Evolutionary conservation across 2,329 filamentous ascomycete species (phyloP), one percentile per base, ranked within the genome.

Genomic region (Tolypocladium pustulatum): DNA sequence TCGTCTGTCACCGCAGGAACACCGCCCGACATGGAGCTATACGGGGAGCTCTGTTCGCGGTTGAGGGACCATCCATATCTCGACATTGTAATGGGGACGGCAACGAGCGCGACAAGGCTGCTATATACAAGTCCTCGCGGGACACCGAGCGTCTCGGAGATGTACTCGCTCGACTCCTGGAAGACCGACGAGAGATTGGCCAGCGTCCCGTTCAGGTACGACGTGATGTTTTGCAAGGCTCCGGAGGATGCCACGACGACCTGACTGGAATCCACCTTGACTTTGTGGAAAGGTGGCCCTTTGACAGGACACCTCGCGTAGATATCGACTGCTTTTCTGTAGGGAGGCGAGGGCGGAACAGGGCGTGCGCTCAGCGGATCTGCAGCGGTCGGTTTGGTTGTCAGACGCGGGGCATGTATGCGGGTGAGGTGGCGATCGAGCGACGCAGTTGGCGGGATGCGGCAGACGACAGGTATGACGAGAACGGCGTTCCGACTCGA

Each of bases 1-100:
- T 87, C 83, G 64, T 91, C 87, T 65, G 84, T 88, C 60, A 92
- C 85, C 63, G 85, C 80, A 37, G 85, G 82, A 12, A 79, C 73
- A 49, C 78, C 76, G 53, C 75, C 76, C 41, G 75, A 71, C 60
- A 73, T 67, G 38, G 80, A 79, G 59, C 72, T 72, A 65, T 78
- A 83, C n/a, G 80, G 80, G 55, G 80, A 83, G 61, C 82, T 67
- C 59, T 74, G 74, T 55, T 76, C 76, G 61, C 76, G 76, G 57
- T 67, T 69, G 58, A 72, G 68, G 12, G 76, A 75, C 75, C 78
- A 82, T 62, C 78, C 76, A 69, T 78, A 83, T 66, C 80, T 76
- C 68, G 77, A 77, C 81, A 84, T 83, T 60, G 78, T 76, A 62
- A 82, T 65, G 54, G 77, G 76, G 25, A 81, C 69, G 57, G 79